These are phyloP conservation scores for Trichoderma afroharzianum DNA, from an alignment of 2,329 filamentous ascomycete genomes.

Conservation along the genomic window DNA sequence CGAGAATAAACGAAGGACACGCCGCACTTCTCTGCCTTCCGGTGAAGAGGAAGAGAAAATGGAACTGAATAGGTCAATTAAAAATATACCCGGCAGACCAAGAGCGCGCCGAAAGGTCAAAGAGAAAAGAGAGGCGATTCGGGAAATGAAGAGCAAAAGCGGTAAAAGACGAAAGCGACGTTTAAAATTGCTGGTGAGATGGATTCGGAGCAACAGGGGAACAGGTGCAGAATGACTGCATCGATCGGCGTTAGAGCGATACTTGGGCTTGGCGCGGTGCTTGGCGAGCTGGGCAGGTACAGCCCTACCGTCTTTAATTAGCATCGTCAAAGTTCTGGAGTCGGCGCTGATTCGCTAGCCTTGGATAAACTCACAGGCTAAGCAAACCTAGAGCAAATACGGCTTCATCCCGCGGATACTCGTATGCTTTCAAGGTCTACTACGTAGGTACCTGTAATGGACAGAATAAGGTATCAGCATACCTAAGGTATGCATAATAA, in stretches of 20 bases:
- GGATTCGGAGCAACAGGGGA: constrained; percentile 12
- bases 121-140: background rate
- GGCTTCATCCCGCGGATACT: background rate
- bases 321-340: background rate
- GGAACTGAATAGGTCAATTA: background rate
- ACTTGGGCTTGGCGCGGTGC: background rate
- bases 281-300: background rate
- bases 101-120: background rate
- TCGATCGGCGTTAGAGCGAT: constrained; percentile 3
- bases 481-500: background rate
- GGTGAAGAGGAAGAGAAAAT: background rate
- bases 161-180: constrained; percentile 11
- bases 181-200: constrained; percentile 13
- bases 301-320: background rate
- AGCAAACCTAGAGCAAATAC: background rate
- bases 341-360: constrained; percentile 6
- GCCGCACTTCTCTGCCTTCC: background rate
- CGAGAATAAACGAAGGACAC: background rate
- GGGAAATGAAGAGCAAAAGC: background rate
- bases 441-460: too few relatives aligned
- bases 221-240: background rate
- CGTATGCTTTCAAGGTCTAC: too few relatives aligned
- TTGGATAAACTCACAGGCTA: background rate
- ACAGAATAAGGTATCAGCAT: background rate
- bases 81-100: background rate